Percentiles rank a stretch among this genome's conserved stretches.
Evolutionary conservation across 2,329 filamentous ascomycete genomes (phyloP).

Genomic region (Fusarium miscanthi): DNA sequence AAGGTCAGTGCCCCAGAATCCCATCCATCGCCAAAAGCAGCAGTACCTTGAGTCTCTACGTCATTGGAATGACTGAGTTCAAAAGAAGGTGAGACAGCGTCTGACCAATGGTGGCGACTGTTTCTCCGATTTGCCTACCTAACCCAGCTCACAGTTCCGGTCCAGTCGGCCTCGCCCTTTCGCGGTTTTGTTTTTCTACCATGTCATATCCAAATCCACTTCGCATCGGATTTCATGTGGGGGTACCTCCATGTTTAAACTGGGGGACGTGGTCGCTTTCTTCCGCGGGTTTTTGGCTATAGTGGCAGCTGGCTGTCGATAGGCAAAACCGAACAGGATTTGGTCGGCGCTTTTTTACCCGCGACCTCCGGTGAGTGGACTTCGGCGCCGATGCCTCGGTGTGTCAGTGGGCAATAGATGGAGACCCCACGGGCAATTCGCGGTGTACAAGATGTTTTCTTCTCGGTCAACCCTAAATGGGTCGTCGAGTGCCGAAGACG

Average conservation of each 20-base stretch:
- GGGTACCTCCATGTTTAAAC: conserved; percentile 28
- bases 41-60: conserved; percentile 35
- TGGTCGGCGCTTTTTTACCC: conserved; percentile 30
- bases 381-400: conserved; percentile 37
- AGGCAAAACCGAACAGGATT: conserved; percentile 18
- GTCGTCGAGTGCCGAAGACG: conserved; percentile 15
- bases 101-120: conserved; percentile 27
- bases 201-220: conserved; percentile 16
- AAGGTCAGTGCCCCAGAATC: conserved; percentile 30
- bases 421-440: conserved; percentile 31
- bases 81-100: conserved; percentile 37
- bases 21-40: conserved; percentile 19
- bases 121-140: conserved; percentile 15
- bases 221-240: conserved; percentile 43
- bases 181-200: conserved; percentile 4
- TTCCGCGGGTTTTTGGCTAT: conserved; percentile 25
- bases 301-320: neutral
- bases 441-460: conserved; percentile 26
- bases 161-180: conserved; percentile 17
- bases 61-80: conserved; percentile 36
- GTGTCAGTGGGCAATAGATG: conserved; percentile 32
- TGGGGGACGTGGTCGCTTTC: conserved; percentile 18
- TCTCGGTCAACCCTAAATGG: conserved; percentile 34
- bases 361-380: conserved; percentile 26
- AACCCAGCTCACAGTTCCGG: neutral